Evolutionary conservation across 2,329 filamentous ascomycete genomes (phyloP).

Genomic region (Canariomyces notabilis): DNA sequence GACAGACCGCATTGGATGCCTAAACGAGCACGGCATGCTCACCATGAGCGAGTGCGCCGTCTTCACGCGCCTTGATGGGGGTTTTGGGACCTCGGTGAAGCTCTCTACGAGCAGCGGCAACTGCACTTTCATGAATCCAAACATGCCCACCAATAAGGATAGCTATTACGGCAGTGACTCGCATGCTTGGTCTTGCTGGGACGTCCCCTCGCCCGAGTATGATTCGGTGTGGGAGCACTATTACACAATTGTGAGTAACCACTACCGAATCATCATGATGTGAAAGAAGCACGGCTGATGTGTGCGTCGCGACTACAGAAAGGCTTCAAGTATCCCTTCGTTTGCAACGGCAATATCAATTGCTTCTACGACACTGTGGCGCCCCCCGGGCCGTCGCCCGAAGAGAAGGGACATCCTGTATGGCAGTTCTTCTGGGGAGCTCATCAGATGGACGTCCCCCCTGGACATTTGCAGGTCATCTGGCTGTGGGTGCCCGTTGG

Average conservation of each 20-base stretch:
- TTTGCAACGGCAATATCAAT: too few relatives aligned
- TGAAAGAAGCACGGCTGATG: not conserved
- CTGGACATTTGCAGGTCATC: too few relatives aligned
- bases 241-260: slow-evolving; percentile 21
- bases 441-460: too few relatives aligned
- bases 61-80: slow-evolving; percentile 9
- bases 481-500: too few relatives aligned
- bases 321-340: slow-evolving; percentile 19
- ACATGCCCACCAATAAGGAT: slow-evolving; percentile 17
- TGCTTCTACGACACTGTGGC: too few relatives aligned
- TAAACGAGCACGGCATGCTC: slow-evolving; percentile 12
- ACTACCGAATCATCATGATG: not conserved
- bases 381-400: too few relatives aligned
- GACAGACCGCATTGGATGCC: slow-evolving; percentile 20
- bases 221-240: slow-evolving; percentile 8
- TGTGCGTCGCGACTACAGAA: slow-evolving; percentile 3
- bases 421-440: too few relatives aligned
- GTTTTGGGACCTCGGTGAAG: slow-evolving; percentile 3
- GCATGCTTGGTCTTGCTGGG: slow-evolving; percentile 16
- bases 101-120: slow-evolving; percentile 10
- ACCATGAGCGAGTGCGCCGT: slow-evolving; percentile 16
- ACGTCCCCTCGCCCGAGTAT: not conserved
- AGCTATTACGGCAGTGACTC: slow-evolving; percentile 18
- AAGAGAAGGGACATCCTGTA: too few relatives aligned
- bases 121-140: slow-evolving; percentile 18